Evolutionary conservation across 139 green algal species (phyloP), one percentile per base, ranked within the genome.

Genomic region (Penium margaritaceum): DNA sequence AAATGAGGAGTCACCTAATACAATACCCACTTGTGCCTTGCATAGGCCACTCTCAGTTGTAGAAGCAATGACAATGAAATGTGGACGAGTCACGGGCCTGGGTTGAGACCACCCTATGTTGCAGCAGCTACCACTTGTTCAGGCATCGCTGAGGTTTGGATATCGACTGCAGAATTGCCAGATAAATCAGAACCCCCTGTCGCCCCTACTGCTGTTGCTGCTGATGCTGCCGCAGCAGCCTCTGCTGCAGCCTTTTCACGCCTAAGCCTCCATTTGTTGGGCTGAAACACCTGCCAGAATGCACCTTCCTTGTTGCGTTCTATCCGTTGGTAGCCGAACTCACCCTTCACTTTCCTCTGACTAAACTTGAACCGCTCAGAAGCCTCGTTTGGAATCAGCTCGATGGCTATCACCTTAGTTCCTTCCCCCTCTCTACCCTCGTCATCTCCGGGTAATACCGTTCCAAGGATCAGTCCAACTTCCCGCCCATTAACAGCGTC

Each of bases 211-310:
- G n/a, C n/a, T n/a, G n/a, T n/a, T n/a, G n/a, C 55, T 37, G 55
- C 55, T 9, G 37, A 9, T 41, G 55, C 55, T 36, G 55, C 55
- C 6, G 47, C 27, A 71, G 63, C 63, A 37, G 63, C 63, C 27
- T 51, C 63, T 27, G 63, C 63, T 14, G 32, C 29, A 9, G 21
- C 63, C 66, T 53, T 62, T 2, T 17, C 66, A 24, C 24, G 41
- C 2, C 54, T 33, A 24, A 75, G 7, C 37, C 29, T 35, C 47
- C 51, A 75, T 36, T 75, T 75, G 68, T 75, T 75, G 5, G 35
- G 24, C 41, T 75, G 68, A n/a, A 54, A 75, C 19, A 75, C 29
- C 39, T 67, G 17, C 68, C 68, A 75, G 9, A 75, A 75, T 27
- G 27, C 68, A 5, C 68, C 68, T 1, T 29, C 68, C 33, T 67